Percentiles rank a stretch among this genome's conserved stretches.
Conservation (phyloP, 371 early-diverging fungal species). For the Apophysomyces variabilis region DNA sequence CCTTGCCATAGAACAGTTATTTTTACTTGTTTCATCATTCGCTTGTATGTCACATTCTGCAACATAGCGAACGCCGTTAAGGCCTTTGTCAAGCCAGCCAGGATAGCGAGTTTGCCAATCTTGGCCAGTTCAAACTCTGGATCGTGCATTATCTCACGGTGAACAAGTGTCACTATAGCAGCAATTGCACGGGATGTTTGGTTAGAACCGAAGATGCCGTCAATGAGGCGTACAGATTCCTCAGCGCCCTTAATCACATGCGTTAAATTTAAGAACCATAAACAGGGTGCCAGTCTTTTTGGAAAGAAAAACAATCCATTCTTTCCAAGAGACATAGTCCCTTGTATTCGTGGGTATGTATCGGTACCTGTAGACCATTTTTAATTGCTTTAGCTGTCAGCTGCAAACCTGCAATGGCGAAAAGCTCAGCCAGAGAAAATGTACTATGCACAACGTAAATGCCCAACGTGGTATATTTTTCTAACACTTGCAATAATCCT, state of each 20-base stretch:
- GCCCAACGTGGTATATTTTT: conserved; percentile 72
- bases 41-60: conserved; percentile 77
- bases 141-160: conserved; percentile 75
- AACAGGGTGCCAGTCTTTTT: not conserved
- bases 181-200: conserved; percentile 89
- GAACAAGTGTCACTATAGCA: conserved; percentile 78
- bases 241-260: conserved; percentile 68
- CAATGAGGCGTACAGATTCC: conserved; percentile 88
- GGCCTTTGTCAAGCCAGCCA: conserved; percentile 79
- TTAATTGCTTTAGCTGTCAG: conserved; percentile 74
- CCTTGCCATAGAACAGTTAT: conserved; percentile 60
- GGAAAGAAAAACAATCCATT: too few relatives aligned
- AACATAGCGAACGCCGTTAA: conserved; percentile 85
- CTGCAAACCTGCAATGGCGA: conserved; percentile 80
- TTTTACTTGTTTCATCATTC: conserved; percentile 53
- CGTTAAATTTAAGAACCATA: not conserved
- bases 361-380: conserved; percentile 67
- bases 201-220: conserved; percentile 90
- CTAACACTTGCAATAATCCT: conserved; percentile 65
- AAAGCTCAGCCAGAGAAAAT: conserved; percentile 81
- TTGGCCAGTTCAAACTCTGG: conserved; percentile 68
- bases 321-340: conserved; percentile 2
- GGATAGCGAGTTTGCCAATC: conserved; percentile 70
- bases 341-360: not conserved
- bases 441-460: conserved; percentile 73